These are phyloP conservation scores for Prunus kanzakura DNA, from an alignment of 306 rosid species.

Conservation along the genomic window DNA sequence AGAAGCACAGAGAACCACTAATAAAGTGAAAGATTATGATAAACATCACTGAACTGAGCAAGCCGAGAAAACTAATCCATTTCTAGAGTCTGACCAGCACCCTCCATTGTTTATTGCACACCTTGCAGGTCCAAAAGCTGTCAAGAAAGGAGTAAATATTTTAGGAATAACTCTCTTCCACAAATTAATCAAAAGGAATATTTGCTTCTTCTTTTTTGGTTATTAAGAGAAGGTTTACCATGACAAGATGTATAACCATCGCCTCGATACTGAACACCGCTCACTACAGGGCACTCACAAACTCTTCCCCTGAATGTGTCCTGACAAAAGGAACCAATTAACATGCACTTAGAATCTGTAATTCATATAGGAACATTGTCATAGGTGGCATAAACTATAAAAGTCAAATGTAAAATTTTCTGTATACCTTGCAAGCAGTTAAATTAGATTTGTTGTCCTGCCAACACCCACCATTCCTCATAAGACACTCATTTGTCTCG, in stretches of 20 bases:
- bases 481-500: slow-evolving; percentile 78
- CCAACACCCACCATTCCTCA: slow-evolving; percentile 96
- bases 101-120: slow-evolving; percentile 82
- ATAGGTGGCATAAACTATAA: neutral
- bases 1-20: neutral
- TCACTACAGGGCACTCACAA: slow-evolving; percentile 82
- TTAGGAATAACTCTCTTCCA: neutral
- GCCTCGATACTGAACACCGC: slow-evolving; percentile 82
- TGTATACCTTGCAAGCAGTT: slow-evolving; percentile 89
- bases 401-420: neutral
- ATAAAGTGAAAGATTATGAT: slow-evolving; percentile 14
- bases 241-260: slow-evolving; percentile 77
- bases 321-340: slow-evolving; percentile 36
- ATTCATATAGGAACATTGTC: neutral
- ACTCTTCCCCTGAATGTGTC: slow-evolving; percentile 96
- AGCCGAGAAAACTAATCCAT: slow-evolving; percentile 58
- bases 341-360: neutral
- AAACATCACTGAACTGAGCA: slow-evolving; percentile 84
- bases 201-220: neutral
- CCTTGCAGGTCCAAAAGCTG: slow-evolving; percentile 96
- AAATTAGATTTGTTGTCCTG: slow-evolving; percentile 39
- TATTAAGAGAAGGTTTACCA: slow-evolving; percentile 42
- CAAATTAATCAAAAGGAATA: neutral
- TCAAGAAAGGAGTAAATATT: slow-evolving; percentile 20
- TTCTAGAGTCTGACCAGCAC: slow-evolving; percentile 72